Base-by-base conservation (phyloP, 1,284 basidiomycete species). In the Ceratobasidium sp. region DNA sequence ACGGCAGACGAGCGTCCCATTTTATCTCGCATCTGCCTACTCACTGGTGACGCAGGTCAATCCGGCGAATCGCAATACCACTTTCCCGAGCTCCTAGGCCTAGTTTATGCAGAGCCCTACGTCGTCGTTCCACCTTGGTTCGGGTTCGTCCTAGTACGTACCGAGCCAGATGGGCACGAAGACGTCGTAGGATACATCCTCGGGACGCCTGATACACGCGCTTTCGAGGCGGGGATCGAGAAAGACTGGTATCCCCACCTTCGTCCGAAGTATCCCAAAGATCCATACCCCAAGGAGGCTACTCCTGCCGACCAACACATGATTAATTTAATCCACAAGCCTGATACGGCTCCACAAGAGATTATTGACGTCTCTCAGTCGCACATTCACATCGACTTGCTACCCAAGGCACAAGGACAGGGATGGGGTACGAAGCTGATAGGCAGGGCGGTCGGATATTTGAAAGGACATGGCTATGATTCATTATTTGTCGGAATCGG, bases 81-180 rank as follows among this genome's bases (percentile, higher is more conserved):
- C 34, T 83, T 82, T 73, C 79, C 78, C 20, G 87, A 89, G 73
- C 83, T 91, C 32, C 86, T 85, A 6, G 89, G 90, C 2, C 80
- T 91, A 42, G 81, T 88, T 49, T 92, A 86, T 74, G 86, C 89
- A 1, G 83, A 89, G 54, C 90, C 90, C 3, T 92, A 92, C 76
- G 82, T 88, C 65, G 83, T 85, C 67, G 77, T 89, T 22, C 84
- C 84, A 12, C 82, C 81, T 32, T 85, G 87, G 31, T 91, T 85
- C 82, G 89, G 84, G 10, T 92, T 90, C 76, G 88, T 92, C 34
- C 78, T 92, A 75, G 49, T 65, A 13, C 22, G 29, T 20, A 8
- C n/a, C 20, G 35, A 42, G 29, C 29, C 49, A 7, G 50, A 54
- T 25, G 70, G 58, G 45, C 71, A 73, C 52, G 75, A 73, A 20